Conservation (phyloP, 192 early-diverging fungal species). For the Entomortierella parvispora region DNA sequence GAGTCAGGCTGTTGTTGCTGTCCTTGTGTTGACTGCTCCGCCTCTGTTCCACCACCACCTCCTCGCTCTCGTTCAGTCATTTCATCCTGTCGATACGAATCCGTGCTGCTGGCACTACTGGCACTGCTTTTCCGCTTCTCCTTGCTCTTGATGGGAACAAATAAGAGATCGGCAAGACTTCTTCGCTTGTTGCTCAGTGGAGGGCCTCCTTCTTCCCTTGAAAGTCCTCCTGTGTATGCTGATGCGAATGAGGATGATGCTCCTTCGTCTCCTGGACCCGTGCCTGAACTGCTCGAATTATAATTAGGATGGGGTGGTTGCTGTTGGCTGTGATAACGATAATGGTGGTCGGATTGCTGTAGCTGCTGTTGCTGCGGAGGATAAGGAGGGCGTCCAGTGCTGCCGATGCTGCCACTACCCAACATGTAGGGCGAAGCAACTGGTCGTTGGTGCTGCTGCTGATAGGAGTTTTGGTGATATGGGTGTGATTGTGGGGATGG, state of each 20-base stretch:
- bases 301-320: too few species aligned
- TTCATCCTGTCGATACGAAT: slow-evolving; percentile 44
- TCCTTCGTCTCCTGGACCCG: not conserved
- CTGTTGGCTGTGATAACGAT: not conserved
- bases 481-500: not conserved
- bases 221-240: not conserved
- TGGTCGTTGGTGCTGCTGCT: too few species aligned
- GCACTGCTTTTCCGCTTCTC: slow-evolving; percentile 29
- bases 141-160: slow-evolving; percentile 41
- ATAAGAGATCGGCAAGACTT: slow-evolving; percentile 38
- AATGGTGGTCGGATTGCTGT: too few species aligned
- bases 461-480: not conserved
- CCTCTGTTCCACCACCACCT: not conserved
- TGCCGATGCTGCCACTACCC: not conserved
- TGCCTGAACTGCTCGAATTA: not conserved
- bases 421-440: too few species aligned
- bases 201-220: not conserved
- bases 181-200: slow-evolving; percentile 35
- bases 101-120: slow-evolving; percentile 22
- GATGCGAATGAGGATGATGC: not conserved
- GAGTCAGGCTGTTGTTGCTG: too few species aligned
- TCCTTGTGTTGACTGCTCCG: too few species aligned
- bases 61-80: not conserved
- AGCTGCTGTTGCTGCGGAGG: not conserved
- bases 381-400: not conserved